Evolutionary conservation across 371 early-diverging fungal genomes (phyloP).

Genomic region (Mortierella sp.): DNA sequence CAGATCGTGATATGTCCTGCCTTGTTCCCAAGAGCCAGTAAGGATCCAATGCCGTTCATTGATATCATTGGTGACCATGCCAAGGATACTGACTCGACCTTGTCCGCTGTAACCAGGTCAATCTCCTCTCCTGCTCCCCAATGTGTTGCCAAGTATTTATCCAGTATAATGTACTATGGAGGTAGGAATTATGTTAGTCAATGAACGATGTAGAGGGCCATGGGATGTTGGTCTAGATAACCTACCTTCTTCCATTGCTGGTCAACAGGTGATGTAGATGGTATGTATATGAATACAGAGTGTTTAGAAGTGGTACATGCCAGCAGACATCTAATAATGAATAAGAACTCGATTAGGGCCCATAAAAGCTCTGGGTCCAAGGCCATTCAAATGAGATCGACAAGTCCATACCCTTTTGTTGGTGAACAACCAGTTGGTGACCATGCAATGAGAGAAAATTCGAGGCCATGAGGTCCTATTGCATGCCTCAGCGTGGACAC

Average conservation of each 20-base stretch:
- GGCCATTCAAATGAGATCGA: background rate
- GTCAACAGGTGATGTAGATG: constrained; percentile 21
- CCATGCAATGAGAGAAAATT: constrained; percentile 31
- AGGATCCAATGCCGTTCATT: constrained; percentile 26
- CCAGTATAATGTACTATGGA: constrained; percentile 23
- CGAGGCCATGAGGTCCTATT: constrained; percentile 6
- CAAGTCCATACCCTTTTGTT: constrained; percentile 22
- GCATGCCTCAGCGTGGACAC: constrained; percentile 28
- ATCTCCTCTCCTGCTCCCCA: constrained; percentile 22
- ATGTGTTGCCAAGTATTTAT: constrained; percentile 13
- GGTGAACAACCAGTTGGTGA: constrained; percentile 47
- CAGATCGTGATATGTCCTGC: constrained; percentile 40
- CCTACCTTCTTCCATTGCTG: constrained; percentile 39
- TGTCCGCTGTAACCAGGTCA: constrained; percentile 24
- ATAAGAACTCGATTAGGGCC: background rate
- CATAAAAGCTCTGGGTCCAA: background rate
- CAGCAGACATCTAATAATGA: constrained; percentile 30
- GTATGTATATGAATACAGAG: constrained; percentile 31
- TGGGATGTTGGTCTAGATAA: no score
- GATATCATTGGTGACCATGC: constrained; percentile 51
- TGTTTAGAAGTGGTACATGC: constrained; percentile 32
- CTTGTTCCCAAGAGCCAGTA: constrained; percentile 45
- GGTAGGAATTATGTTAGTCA: background rate
- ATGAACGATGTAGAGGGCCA: no score
- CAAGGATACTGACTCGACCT: constrained; percentile 31